A percentile compares a stretch with the other conserved stretches of the same genome.
Evolutionary conservation across 106 monocot genomes (phyloP).

Genomic region (Iris macrosiphon): DNA sequence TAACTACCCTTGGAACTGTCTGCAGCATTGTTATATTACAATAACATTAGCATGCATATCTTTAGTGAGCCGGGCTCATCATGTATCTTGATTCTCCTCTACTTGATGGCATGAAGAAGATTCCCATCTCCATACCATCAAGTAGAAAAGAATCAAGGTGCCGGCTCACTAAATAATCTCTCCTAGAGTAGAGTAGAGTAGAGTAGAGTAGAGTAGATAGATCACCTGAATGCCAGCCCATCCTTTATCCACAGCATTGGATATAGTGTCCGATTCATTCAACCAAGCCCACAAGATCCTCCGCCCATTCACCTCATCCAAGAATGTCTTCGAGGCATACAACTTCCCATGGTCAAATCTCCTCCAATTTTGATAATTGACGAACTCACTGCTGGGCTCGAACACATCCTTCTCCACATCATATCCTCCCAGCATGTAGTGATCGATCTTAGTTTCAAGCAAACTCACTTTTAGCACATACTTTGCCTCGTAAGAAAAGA

Average conservation of each 20-base stretch:
- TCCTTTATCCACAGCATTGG: slow-evolving; percentile 51
- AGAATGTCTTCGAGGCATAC: slow-evolving; percentile 79
- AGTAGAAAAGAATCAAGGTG: too few species aligned
- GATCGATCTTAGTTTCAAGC: slow-evolving; percentile 2
- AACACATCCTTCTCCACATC: slow-evolving; percentile 18
- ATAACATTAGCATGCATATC: too few species aligned
- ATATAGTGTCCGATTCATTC: slow-evolving; percentile 45
- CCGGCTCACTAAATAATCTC: too few species aligned
- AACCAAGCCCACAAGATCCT: slow-evolving; percentile 70
- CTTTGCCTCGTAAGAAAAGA: not conserved
- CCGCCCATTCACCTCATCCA: slow-evolving; percentile 36
- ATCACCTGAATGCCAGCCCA: slow-evolving; percentile 74
- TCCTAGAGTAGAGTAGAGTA: too few species aligned
- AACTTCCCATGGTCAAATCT: slow-evolving; percentile 65
- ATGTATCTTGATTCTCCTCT: too few species aligned
- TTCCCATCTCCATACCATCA: too few species aligned
- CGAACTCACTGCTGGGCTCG: slow-evolving; percentile 25
- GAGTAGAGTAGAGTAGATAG: too few species aligned
- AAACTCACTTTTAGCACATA: slow-evolving; percentile 7
- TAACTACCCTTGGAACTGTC: slow-evolving; percentile 54
- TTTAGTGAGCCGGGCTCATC: too few species aligned
- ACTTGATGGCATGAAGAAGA: too few species aligned
- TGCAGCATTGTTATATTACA: too few species aligned
- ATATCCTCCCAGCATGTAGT: slow-evolving; percentile 20
- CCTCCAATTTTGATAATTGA: slow-evolving; percentile 32